phyloP scores from a whole-genome alignment of 495 filamentous ascomycete genomes.

The Penicillium riverlandense region DNA sequence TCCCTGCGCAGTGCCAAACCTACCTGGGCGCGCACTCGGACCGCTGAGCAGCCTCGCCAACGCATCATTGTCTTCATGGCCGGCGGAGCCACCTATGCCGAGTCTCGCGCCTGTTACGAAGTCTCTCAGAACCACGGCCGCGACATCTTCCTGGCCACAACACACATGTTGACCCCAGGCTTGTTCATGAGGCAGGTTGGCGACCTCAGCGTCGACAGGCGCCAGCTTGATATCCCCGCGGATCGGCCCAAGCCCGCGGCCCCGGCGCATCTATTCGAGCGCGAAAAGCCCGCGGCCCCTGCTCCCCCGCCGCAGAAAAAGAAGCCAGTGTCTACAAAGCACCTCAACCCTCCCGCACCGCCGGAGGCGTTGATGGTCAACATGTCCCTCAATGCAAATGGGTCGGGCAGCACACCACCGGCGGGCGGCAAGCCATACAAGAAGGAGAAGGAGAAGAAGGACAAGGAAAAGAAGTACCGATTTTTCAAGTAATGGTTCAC shows the following conservation, averaged over 20 bases:
- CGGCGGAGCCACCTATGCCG: conserved; percentile 88
- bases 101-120: conserved; percentile 86
- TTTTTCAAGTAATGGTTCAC: conserved; percentile 54
- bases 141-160: conserved; percentile 86
- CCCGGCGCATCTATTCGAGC: conserved; percentile 81
- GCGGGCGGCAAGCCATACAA: conserved; percentile 21
- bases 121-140: conserved; percentile 59
- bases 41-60: conserved; percentile 74
- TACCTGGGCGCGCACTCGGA: conserved; percentile 83
- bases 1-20: conserved; percentile 86
- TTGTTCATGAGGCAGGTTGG: conserved; percentile 76
- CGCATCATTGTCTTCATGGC: conserved; percentile 94
- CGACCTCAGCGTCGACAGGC: conserved; percentile 66
- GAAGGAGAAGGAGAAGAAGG: conserved; percentile 44
- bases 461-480: conserved; percentile 64
- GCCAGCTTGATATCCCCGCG: conserved; percentile 69
- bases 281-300: conserved; percentile 49
- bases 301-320: conserved; percentile 28
- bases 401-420: conserved; percentile 21
- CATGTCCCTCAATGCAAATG: conserved; percentile 48
- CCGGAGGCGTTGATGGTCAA: conserved; percentile 50
- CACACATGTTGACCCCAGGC: conserved; percentile 79
- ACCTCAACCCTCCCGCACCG: conserved; percentile 31
- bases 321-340: conserved; percentile 18
- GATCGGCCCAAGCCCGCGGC: conserved; percentile 74